phyloP scores from a whole-genome alignment of 495 filamentous ascomycete genomes.

The Penicillium paxilli region DNA sequence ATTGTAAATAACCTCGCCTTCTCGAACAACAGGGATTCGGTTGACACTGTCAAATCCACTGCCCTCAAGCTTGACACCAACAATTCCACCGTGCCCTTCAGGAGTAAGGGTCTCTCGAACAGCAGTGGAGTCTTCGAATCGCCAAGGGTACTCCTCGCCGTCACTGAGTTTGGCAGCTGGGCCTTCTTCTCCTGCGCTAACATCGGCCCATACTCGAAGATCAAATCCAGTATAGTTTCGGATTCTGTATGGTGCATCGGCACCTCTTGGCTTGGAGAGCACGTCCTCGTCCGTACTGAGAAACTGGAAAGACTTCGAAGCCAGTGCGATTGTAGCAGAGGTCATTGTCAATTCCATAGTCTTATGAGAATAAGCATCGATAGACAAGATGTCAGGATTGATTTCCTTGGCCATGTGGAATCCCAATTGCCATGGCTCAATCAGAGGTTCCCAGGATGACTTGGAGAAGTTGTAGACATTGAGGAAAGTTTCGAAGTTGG shows the following conservation, averaged over 20 bases:
- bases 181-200: constrained; percentile 58
- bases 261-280: constrained; percentile 86
- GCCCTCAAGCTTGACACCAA: constrained; percentile 83
- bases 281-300: constrained; percentile 89
- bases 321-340: constrained; percentile 88
- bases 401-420: constrained; percentile 82
- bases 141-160: constrained; percentile 91
- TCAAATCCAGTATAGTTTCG: constrained; percentile 95
- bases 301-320: constrained; percentile 90
- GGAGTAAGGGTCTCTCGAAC: constrained; percentile 88
- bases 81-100: constrained; percentile 72
- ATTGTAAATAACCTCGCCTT: constrained; percentile 87
- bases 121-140: constrained; percentile 92
- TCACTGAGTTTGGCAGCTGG: constrained; percentile 80
- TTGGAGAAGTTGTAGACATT: constrained; percentile 99
- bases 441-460: constrained; percentile 94
- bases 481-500: constrained; percentile 85
- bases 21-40: constrained; percentile 86
- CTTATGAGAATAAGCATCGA: constrained; percentile 85
- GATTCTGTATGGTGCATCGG: constrained; percentile 89
- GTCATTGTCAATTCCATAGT: constrained; percentile 90
- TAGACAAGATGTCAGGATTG: constrained; percentile 70
- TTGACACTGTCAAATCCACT: constrained; percentile 90
- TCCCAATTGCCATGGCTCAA: constrained; percentile 94
- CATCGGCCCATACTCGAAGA: constrained; percentile 77